Evolutionary conservation across 2,329 filamentous ascomycete species (phyloP).

Genomic region (Cladosporium sp.): DNA sequence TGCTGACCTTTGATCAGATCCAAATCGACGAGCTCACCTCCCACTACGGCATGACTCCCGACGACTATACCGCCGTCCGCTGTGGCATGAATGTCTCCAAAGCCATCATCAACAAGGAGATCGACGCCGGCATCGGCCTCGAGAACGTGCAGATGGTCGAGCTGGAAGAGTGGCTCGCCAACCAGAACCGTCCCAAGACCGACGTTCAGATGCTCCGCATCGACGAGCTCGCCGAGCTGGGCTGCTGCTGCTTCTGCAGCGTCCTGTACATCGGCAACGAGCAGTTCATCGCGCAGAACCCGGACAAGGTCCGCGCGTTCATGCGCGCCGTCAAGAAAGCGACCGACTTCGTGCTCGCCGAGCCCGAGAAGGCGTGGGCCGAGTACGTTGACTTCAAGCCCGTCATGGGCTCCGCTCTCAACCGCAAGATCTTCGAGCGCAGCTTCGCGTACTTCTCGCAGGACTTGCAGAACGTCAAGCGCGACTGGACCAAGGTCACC

Average conservation of each 20-base stretch:
- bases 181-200: slow-evolving; percentile 60
- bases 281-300: slow-evolving; percentile 64
- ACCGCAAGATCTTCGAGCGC: slow-evolving; percentile 78
- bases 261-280: slow-evolving; percentile 82
- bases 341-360: slow-evolving; percentile 68
- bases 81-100: slow-evolving; percentile 81
- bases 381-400: slow-evolving; percentile 74
- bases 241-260: slow-evolving; percentile 82
- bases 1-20: slow-evolving; percentile 50
- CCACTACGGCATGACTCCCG: slow-evolving; percentile 71
- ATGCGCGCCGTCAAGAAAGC: slow-evolving; percentile 72
- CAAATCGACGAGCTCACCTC: slow-evolving; percentile 79
- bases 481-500: slow-evolving; percentile 78
- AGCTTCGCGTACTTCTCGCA: slow-evolving; percentile 74
- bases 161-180: slow-evolving; percentile 71
- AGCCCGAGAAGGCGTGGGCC: slow-evolving; percentile 63
- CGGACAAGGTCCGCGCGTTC: slow-evolving; percentile 66
- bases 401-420: slow-evolving; percentile 65
- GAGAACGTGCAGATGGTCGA: slow-evolving; percentile 85
- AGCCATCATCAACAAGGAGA: slow-evolving; percentile 70
- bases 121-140: slow-evolving; percentile 74
- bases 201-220: slow-evolving; percentile 81
- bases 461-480: slow-evolving; percentile 70
- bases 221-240: slow-evolving; percentile 74
- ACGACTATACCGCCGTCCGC: slow-evolving; percentile 73